Evolutionary conservation across 768 basidiomycete genomes (phyloP).

Genomic region (Piloderma croceum): DNA sequence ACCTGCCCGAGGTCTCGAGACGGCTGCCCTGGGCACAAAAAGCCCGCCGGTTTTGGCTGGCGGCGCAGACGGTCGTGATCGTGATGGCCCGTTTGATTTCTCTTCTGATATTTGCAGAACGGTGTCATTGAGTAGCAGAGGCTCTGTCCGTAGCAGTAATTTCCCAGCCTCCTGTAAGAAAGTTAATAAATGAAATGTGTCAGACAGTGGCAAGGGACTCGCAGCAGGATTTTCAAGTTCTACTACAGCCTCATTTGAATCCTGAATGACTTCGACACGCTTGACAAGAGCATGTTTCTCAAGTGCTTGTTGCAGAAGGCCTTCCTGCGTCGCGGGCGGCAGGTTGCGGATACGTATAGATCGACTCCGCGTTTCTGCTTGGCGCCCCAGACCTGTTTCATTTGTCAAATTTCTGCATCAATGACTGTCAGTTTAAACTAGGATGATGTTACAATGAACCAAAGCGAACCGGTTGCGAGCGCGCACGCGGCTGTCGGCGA

Average conservation of each 20-base stretch:
- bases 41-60: constrained; percentile 39
- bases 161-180: constrained; percentile 72
- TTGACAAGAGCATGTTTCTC: constrained; percentile 71
- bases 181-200: background rate
- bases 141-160: constrained; percentile 63
- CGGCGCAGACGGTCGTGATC: constrained; percentile 25
- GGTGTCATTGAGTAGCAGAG: constrained; percentile 64
- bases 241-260: constrained; percentile 54
- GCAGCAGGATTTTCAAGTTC: constrained; percentile 66
- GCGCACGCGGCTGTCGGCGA: constrained; percentile 69
- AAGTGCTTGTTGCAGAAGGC: constrained; percentile 81
- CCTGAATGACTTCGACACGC: constrained; percentile 69
- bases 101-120: constrained; percentile 58
- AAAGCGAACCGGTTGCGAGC: constrained; percentile 44
- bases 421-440: background rate
- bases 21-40: constrained; percentile 65
- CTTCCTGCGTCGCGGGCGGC: constrained; percentile 78
- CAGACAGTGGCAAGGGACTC: constrained; percentile 18
- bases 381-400: constrained; percentile 53
- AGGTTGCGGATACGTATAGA: constrained; percentile 75
- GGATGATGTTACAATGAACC: constrained; percentile 1
- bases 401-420: constrained; percentile 32
- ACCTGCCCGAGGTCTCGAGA: constrained; percentile 66
- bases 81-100: constrained; percentile 27
- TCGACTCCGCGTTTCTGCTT: constrained; percentile 56